These are phyloP conservation scores for Coleophoma cylindrospora DNA, from an alignment of 2,329 filamentous ascomycete species.

Conservation along the genomic window DNA sequence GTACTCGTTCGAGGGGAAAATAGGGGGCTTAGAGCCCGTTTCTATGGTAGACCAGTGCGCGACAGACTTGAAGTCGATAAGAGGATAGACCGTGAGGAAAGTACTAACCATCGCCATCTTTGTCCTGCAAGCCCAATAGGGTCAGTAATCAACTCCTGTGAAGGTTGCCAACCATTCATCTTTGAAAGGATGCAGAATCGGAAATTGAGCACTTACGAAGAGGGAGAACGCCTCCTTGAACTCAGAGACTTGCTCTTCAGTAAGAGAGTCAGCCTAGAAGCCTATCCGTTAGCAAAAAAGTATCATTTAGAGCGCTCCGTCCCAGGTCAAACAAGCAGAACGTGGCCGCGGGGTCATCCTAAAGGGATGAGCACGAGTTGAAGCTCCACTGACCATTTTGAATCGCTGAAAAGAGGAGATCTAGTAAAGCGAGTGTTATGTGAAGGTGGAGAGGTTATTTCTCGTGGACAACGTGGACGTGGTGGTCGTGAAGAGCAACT, in stretches of 20 bases:
- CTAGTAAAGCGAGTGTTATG: not conserved
- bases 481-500: not conserved
- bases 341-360: constrained; percentile 17
- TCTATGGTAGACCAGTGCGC: not conserved
- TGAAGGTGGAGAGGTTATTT: not conserved
- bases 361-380: not conserved
- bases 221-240: constrained; percentile 99
- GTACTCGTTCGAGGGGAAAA: not conserved
- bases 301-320: constrained; percentile 10
- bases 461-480: not conserved
- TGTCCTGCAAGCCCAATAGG: constrained; percentile 54
- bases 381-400: not conserved
- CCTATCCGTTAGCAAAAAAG: constrained; percentile 14
- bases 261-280: constrained; percentile 87
- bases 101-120: constrained; percentile 83
- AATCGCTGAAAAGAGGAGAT: not conserved
- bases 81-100: not conserved
- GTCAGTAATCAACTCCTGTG: constrained; percentile 20
- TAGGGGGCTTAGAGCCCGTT: not conserved
- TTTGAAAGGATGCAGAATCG: constrained; percentile 10
- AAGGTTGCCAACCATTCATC: constrained; percentile 14
- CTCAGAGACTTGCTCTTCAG: constrained; percentile 99
- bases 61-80: not conserved
- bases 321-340: constrained; percentile 7
- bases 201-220: constrained; percentile 68